A percentile compares a stretch with the other conserved stretches of the same genome.
Evolutionary conservation across 2,329 filamentous ascomycete genomes (phyloP).

Genomic region (Decorospora gaudefroyi): DNA sequence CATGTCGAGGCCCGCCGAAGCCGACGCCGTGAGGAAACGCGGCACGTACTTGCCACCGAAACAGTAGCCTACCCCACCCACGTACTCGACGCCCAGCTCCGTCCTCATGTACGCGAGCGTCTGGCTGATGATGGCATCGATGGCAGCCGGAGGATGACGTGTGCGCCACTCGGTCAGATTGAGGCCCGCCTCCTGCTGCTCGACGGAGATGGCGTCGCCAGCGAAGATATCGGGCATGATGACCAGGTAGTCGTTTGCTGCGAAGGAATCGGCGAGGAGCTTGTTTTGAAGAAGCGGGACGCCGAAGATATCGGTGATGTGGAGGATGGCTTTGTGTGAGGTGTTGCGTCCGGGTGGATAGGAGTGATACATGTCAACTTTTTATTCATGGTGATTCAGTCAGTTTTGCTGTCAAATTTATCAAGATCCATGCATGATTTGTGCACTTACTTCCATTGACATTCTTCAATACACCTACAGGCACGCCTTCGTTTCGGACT

Average conservation of each 20-base stretch:
- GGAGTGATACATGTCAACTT: slow-evolving; percentile 29
- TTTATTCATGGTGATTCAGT: not conserved
- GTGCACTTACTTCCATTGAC: slow-evolving; percentile 30
- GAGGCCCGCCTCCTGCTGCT: slow-evolving; percentile 70
- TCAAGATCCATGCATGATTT: not conserved
- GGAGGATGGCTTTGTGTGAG: slow-evolving; percentile 38
- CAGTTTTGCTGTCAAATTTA: not conserved
- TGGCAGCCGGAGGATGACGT: slow-evolving; percentile 51
- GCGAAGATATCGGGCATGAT: slow-evolving; percentile 45
- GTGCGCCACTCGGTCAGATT: slow-evolving; percentile 52
- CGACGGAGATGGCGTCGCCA: slow-evolving; percentile 33
- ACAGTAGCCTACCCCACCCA: slow-evolving; percentile 72
- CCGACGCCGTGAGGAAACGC: slow-evolving; percentile 61
- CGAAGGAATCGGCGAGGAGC: slow-evolving; percentile 43
- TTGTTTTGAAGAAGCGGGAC: slow-evolving; percentile 40
- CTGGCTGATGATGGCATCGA: slow-evolving; percentile 56
- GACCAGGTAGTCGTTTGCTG: slow-evolving; percentile 42
- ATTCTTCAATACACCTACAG: slow-evolving; percentile 28
- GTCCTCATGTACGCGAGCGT: slow-evolving; percentile 62
- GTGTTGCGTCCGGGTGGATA: slow-evolving; percentile 23
- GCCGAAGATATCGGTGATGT: slow-evolving; percentile 46
- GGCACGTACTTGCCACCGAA: slow-evolving; percentile 76
- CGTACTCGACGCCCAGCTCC: slow-evolving; percentile 59
- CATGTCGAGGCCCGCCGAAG: slow-evolving; percentile 60
- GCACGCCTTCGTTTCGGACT: slow-evolving; percentile 22